Evolutionary conservation across 805 yeast genomes (phyloP).

Genomic region (Kuraishia molischiana): DNA sequence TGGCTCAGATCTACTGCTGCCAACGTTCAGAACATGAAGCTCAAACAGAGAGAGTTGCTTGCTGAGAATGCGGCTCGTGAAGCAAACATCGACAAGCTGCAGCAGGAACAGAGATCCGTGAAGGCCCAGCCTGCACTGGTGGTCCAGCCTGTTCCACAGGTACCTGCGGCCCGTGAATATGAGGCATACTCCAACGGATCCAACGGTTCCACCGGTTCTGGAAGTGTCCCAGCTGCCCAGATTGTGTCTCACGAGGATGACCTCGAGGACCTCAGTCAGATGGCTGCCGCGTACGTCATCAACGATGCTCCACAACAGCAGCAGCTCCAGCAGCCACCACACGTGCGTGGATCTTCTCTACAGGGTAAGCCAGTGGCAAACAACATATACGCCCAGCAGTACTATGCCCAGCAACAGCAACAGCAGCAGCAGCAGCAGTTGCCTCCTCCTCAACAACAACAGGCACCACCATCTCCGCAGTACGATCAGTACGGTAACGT

Average conservation of each 20-base stretch:
- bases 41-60: slow-evolving; percentile 14
- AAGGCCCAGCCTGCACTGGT: neutral
- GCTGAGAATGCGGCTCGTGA: slow-evolving; percentile 18
- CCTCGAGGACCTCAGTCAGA: slow-evolving; percentile 19
- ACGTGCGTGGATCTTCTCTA: neutral
- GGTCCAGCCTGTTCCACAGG: slow-evolving; percentile 1
- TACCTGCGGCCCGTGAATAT: neutral
- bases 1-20: slow-evolving; percentile 23
- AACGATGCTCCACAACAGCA: slow-evolving; percentile 13
- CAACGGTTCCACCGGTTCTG: slow-evolving; percentile 4
- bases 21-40: slow-evolving; percentile 15
- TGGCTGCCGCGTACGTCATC: slow-evolving; percentile 18
- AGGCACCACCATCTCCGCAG: slow-evolving; percentile 9
- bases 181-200: neutral
- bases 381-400: slow-evolving; percentile 3
- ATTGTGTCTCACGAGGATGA: slow-evolving; percentile 17
- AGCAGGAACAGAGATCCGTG: slow-evolving; percentile 6
- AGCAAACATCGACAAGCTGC: slow-evolving; percentile 7
- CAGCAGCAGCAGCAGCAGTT: slow-evolving; percentile 3
- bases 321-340: neutral
- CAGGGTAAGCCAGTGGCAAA: slow-evolving; percentile 5
- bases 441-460: slow-evolving; percentile 9
- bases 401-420: neutral
- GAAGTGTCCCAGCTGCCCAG: slow-evolving; percentile 22
- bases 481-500: slow-evolving; percentile 11